Evolutionary conservation across 2,329 filamentous ascomycete genomes (phyloP).

Genomic region (Apiospora saccharicola): DNA sequence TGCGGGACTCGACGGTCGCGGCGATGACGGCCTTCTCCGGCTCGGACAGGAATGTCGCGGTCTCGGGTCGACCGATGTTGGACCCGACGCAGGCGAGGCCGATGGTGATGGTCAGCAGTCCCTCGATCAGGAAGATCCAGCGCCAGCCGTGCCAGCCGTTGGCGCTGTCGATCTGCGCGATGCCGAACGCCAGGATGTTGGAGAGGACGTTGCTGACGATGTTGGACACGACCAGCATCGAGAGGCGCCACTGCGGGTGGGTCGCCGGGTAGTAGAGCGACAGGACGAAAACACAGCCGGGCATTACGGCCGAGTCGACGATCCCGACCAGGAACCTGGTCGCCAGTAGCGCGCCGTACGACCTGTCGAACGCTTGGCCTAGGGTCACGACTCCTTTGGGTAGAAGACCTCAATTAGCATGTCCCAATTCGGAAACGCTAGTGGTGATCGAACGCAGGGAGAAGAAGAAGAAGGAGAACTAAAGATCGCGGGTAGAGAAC

Average conservation of each 20-base stretch:
- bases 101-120: constrained; percentile 69
- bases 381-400: constrained; percentile 29
- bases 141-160: constrained; percentile 66
- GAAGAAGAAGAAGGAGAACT: not conserved
- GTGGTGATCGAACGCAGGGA: not conserved
- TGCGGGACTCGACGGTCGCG: constrained; percentile 24
- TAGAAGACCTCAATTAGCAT: not conserved
- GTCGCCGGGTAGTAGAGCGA: constrained; percentile 35
- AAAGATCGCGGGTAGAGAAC: not conserved
- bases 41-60: constrained; percentile 30
- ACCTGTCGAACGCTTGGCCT: constrained; percentile 36
- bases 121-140: constrained; percentile 75
- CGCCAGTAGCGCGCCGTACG: constrained; percentile 32
- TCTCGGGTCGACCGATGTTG: constrained; percentile 29
- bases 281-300: constrained; percentile 36
- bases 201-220: constrained; percentile 63
- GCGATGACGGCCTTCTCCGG: constrained; percentile 27
- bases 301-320: constrained; percentile 37
- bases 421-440: not conserved
- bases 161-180: constrained; percentile 72
- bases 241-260: constrained; percentile 36
- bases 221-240: constrained; percentile 36
- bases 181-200: constrained; percentile 75
- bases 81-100: constrained; percentile 53
- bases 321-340: constrained; percentile 36